Percentiles rank a stretch among this genome's conserved stretches.
Conservation (phyloP, 768 basidiomycete genomes). For the Daedaleopsis nitida region DNA sequence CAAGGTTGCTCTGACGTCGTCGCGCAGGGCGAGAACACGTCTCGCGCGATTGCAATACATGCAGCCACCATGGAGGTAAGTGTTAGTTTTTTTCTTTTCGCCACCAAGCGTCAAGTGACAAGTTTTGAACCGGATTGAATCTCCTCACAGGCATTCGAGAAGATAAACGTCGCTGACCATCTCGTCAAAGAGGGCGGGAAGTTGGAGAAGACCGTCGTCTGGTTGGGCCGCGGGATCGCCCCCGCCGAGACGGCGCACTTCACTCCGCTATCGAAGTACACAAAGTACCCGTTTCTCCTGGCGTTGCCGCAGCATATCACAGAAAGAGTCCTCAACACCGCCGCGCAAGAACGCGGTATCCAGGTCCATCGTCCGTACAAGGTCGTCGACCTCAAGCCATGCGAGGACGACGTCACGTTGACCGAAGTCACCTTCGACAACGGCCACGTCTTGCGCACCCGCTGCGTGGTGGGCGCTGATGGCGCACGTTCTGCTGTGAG, state of each 20-base stretch:
- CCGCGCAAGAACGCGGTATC: constrained; percentile 36
- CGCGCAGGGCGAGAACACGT: constrained; percentile 35
- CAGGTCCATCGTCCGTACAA: constrained; percentile 40
- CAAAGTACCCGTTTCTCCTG: constrained; percentile 45
- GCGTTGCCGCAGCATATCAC: constrained; percentile 47
- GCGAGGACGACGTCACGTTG: constrained; percentile 29
- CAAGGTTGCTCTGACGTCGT: constrained; percentile 43
- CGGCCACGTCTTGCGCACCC: constrained; percentile 44
- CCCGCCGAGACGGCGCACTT: constrained; percentile 35
- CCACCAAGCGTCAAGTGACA: too few species aligned
- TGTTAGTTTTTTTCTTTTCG: too few species aligned
- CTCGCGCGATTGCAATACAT: constrained; percentile 50
- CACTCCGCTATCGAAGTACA: constrained; percentile 39
- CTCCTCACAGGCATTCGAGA: constrained; percentile 44
- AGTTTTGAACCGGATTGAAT: too few species aligned
- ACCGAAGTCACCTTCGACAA: constrained; percentile 49
- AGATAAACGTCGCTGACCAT: constrained; percentile 42
- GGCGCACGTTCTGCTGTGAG: constrained; percentile 48
- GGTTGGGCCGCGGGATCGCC: constrained; percentile 30
- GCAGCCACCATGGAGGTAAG: constrained; percentile 55
- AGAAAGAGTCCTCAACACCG: constrained; percentile 42
- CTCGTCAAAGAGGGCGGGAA: constrained; percentile 42
- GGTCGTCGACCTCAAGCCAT: constrained; percentile 39
- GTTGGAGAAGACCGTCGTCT: constrained; percentile 27
- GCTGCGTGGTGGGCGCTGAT: constrained; percentile 55